Evolutionary conservation across 495 filamentous ascomycete species (phyloP), one percentile per base, ranked within the genome.

Genomic region (Trichoderma parareesei): DNA sequence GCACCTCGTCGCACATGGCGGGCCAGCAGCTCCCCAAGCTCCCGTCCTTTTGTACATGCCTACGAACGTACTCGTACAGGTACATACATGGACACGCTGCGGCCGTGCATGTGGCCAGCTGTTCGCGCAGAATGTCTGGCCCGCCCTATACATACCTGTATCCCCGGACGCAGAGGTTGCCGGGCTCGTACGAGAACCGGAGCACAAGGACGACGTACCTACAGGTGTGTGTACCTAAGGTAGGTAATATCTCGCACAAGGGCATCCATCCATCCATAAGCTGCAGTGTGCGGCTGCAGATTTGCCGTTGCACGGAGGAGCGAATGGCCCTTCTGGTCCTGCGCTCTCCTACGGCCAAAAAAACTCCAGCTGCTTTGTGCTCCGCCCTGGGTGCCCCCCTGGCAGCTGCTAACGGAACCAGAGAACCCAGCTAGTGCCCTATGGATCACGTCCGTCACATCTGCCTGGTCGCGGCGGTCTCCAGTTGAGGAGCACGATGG

Each of bases 61-160:
- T 55, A 27, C 27, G 27, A 27, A 27, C 27, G 2, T 27, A 27
- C 27, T 27, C 27, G 27, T 27, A 27, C 27, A 27, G 27, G 27
- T 27, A 27, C 27, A 27, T 27, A 27, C 27, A 27, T 27, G 27
- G 27, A 27, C 27, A 27, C 27, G 53, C 53, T 57, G 53, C 53
- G 53, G 53, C 53, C 53, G 53, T 57, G 53, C 53, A 57, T 35
- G 18, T 57, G 53, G 53, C 53, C 53, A 57, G 53, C 53, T 57
- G 53, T 57, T 57, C 53, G 53, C 53, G 33, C 53, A 33, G 4
- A 35, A n/a, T 57, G 53, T 9, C 53, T 49, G 33, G 48, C 48
- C 48, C 48, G 48, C 48, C 48, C 14, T 27, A 2, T 1, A 27
- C 27, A 27, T 27, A 27, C 27, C 14, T 38, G 53, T 38, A 1